Percentiles rank a stretch among this genome's conserved stretches.
Evolutionary conservation across 2,329 filamentous ascomycete genomes (phyloP).

Genomic region (Clarireedia homoeocarpa): DNA sequence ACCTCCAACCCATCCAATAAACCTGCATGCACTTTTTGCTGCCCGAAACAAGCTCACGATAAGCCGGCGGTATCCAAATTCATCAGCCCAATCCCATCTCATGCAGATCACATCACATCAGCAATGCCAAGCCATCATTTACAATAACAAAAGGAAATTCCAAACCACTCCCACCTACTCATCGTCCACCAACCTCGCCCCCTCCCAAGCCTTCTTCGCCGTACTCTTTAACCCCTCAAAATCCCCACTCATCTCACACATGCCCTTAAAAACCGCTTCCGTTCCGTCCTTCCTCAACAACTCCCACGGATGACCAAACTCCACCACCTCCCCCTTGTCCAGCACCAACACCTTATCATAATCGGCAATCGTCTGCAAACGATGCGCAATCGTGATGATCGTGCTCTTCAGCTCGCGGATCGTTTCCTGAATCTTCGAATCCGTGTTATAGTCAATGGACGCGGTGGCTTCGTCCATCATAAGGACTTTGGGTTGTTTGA

Average conservation of each 20-base stretch:
- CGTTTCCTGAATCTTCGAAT: constrained; percentile 92
- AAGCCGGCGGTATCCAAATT: no score
- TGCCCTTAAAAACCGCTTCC: constrained; percentile 46
- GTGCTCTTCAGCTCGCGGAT: constrained; percentile 90
- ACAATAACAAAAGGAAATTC: background rate
- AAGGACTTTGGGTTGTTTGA: constrained; percentile 87
- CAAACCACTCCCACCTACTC: constrained; percentile 14
- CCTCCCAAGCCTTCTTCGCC: constrained; percentile 41
- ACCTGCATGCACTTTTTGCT: no score
- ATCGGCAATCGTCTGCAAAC: constrained; percentile 92
- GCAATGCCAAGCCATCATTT: no score
- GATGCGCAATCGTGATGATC: constrained; percentile 93
- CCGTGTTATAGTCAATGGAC: constrained; percentile 93
- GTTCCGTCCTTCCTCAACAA: constrained; percentile 60
- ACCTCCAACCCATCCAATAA: no score
- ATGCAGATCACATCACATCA: no score
- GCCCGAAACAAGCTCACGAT: no score
- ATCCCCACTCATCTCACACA: constrained; percentile 63
- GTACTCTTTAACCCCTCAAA: constrained; percentile 47
- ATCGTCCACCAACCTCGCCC: constrained; percentile 33
- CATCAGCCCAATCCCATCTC: no score
- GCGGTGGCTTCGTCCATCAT: constrained; percentile 99
- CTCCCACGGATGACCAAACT: constrained; percentile 85
- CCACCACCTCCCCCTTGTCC: constrained; percentile 78
- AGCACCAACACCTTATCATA: constrained; percentile 96